Evolutionary conservation across 2,329 filamentous ascomycete genomes (phyloP).

Genomic region (Sclerotinia minor): DNA sequence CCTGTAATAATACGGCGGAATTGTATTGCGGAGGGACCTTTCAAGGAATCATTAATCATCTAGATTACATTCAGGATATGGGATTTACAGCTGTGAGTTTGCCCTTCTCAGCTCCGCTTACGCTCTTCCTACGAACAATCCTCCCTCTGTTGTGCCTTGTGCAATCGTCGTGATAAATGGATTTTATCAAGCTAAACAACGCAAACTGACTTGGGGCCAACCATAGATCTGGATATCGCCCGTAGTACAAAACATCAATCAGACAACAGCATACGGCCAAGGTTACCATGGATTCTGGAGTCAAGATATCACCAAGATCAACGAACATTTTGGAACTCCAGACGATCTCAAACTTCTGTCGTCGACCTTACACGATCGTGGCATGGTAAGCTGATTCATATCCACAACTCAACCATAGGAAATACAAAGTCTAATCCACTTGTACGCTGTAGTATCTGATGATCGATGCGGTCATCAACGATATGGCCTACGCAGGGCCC

Average conservation of each 20-base stretch:
- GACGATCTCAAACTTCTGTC: constrained; percentile 60
- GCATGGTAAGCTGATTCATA: constrained; percentile 44
- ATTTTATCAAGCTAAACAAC: constrained; percentile 2
- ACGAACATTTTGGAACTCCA: constrained; percentile 58
- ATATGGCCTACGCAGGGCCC: constrained; percentile 42
- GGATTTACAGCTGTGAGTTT: constrained; percentile 39
- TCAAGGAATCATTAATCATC: constrained; percentile 47
- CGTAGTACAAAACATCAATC: constrained; percentile 44
- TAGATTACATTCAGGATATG: constrained; percentile 50
- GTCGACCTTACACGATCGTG: constrained; percentile 53
- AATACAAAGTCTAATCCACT: background rate
- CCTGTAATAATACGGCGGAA: constrained; percentile 35
- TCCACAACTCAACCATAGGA: background rate
- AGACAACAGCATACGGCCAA: constrained; percentile 43
- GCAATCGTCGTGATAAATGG: background rate
- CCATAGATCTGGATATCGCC: constrained; percentile 46
- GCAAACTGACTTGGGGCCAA: constrained; percentile 15
- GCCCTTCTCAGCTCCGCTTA: background rate
- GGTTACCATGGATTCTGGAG: constrained; percentile 50
- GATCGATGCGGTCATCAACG: constrained; percentile 53
- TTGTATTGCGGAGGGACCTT: constrained; percentile 51
- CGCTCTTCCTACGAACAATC: constrained; percentile 2
- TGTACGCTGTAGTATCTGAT: constrained; percentile 43
- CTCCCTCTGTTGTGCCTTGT: constrained; percentile 1
- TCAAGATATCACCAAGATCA: constrained; percentile 51